Evolutionary conservation across 805 yeast species (phyloP), one percentile per base, ranked within the genome.

Genomic region (Suhomyces emberorum): DNA sequence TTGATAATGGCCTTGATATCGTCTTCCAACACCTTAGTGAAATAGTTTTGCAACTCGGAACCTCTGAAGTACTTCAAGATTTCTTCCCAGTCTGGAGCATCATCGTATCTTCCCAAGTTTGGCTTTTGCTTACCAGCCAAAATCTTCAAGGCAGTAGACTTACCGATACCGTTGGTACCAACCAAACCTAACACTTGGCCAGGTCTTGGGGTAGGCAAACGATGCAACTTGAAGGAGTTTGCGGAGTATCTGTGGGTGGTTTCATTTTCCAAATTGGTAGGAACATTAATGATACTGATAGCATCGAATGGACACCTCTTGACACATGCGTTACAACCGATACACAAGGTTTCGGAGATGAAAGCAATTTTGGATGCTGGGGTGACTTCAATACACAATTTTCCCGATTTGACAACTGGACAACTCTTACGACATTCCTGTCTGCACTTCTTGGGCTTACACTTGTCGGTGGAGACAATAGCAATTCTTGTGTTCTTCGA

Each of bases 321-420:
- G 35, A 89, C 96, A 77, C 98, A 93, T 52, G 93, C 93, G 88
- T 98, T 98, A 75, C 98, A 93, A 61, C 98, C 98, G 53, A 93
- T 91, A 76, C 98, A 93, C 58, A 93, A 71, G 26, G 71, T 86
- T 61, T 93, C 98, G 12, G 96, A 86, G 41, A 93, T 87, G 62
- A 89, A 93, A 11, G 98, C 96, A 56, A 93, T 87, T 59, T 93
- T 93, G 43, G 85, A 79, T 15, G 81, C 76, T 44, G 98, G 96
- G 0, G 86, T 68, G 32, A 93, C 98, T 65, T 93, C 98, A 55
- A 93, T 93, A 81, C 98, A 93, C 44, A 89, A 76, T 62, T 89
- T 93, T 41, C 98, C 98, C 1, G 98, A 91, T 61, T 93, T 84
- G 40, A 93, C 98, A 27, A 93, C 98, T 3, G 98, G 98, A 76